Conservation (phyloP, 1,284 basidiomycete species). For the Megacollybia platyphylla region DNA sequence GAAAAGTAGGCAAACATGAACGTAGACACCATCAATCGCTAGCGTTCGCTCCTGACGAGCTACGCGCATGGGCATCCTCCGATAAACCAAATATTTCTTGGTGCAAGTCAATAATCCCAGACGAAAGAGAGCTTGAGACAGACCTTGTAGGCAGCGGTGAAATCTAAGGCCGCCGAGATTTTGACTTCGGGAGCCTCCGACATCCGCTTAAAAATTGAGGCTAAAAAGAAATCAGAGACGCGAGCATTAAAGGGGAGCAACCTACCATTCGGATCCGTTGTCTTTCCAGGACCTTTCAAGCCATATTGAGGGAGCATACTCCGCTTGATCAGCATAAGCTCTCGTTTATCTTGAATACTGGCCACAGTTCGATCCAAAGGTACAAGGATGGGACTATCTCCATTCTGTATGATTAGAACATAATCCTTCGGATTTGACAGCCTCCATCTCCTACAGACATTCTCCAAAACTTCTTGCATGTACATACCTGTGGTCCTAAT, state of each 20-base stretch:
- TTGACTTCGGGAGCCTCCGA: slow-evolving; percentile 64
- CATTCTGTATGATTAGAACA: slow-evolving; percentile 53
- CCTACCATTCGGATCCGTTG: slow-evolving; percentile 86
- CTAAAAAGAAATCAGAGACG: slow-evolving; percentile 23
- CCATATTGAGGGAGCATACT: slow-evolving; percentile 63
- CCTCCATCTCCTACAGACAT: slow-evolving; percentile 67
- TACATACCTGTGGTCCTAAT: slow-evolving; percentile 87
- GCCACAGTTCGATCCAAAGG: slow-evolving; percentile 95
- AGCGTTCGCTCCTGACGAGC: slow-evolving; percentile 85
- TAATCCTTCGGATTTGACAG: slow-evolving; percentile 70
- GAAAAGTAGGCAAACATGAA: slow-evolving; percentile 55
- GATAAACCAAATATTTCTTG: slow-evolving; percentile 87
- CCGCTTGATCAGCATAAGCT: slow-evolving; percentile 76
- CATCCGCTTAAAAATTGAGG: slow-evolving; percentile 83
- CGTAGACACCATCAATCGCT: slow-evolving; percentile 91
- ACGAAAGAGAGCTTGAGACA: slow-evolving; percentile 8
- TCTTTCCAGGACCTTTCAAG: slow-evolving; percentile 43
- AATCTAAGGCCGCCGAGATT: slow-evolving; percentile 43
- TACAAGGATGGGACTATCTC: slow-evolving; percentile 72
- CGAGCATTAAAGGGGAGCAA: slow-evolving; percentile 5
- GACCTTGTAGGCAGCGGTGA: slow-evolving; percentile 75
- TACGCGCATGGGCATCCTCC: slow-evolving; percentile 88
- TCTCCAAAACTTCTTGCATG: slow-evolving; percentile 89
- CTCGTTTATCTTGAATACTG: slow-evolving; percentile 76
- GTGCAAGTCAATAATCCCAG: slow-evolving; percentile 2